These are phyloP conservation scores for Penicillium oxalicum DNA, from an alignment of 2,329 filamentous ascomycete species.

Conservation along the genomic window DNA sequence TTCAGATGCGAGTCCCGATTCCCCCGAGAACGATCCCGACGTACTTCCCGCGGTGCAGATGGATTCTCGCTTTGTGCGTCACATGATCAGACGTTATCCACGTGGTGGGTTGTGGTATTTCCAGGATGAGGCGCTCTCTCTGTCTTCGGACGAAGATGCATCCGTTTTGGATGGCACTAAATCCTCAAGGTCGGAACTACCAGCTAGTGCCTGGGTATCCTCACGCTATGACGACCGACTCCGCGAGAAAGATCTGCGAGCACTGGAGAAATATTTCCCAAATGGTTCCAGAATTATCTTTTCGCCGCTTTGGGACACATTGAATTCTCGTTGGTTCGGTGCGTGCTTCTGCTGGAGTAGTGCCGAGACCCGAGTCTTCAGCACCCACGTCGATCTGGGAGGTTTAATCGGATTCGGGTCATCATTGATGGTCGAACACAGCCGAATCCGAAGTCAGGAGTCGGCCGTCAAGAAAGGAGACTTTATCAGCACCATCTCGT, in stretches of 20 bases:
- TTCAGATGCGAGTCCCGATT: background rate
- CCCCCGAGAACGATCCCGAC: background rate
- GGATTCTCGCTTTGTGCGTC: background rate
- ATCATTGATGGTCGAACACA: conserved; percentile 37
- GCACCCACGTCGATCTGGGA: conserved; percentile 26
- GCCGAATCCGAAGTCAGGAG: conserved; percentile 32
- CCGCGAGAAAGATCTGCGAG: background rate
- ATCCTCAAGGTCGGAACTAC: background rate
- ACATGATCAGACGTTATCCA: background rate
- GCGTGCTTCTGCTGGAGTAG: conserved; percentile 40
- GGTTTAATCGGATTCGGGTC: conserved; percentile 28
- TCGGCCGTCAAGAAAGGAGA: conserved; percentile 37
- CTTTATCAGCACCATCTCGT: conserved; percentile 38
- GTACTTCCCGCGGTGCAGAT: background rate
- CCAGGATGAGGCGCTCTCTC: background rate
- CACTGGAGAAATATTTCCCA: conserved; percentile 37
- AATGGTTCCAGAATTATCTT: conserved; percentile 43
- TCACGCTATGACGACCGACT: background rate
- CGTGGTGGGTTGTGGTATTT: background rate
- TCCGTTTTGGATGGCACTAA: background rate
- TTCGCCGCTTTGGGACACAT: conserved; percentile 46
- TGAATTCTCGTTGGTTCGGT: conserved; percentile 40
- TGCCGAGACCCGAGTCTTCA: conserved; percentile 27
- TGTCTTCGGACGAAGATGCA: conserved; percentile 2
- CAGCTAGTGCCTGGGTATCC: background rate